Evolutionary conservation across 2,329 filamentous ascomycete species (phyloP), one percentile per base, ranked within the genome.

Genomic region (Ilyonectria sp.): DNA sequence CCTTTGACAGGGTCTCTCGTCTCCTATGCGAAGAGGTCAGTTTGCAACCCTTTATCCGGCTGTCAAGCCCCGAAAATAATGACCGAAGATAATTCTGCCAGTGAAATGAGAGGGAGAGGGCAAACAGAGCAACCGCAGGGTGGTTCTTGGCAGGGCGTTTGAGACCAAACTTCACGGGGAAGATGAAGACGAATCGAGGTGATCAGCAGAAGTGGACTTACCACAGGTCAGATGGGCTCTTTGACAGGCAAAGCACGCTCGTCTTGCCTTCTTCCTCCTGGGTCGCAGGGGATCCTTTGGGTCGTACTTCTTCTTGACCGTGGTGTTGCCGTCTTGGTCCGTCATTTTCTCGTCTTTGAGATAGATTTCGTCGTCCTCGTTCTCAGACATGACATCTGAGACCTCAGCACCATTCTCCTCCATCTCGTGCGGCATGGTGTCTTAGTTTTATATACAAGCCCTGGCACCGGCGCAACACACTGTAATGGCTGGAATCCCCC

Each of bases 231-330:
- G 86, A 88, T 99, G 96, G 70, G 96, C 96, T 82, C 95, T 89
- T 84, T 99, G 96, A 82, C 96, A 99, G 71, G 96, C 95, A 88
- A 93, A 97, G 82, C 96, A 99, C 65, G 96, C 96, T 80, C 96
- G 89, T 74, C 95, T 90, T 43, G 96, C 96, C 87, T 99, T 99
- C 86, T 98, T 99, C 77, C 96, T 90, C 74, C 95, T 88, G 19
- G 96, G 95, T 67, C 96, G 90, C 77, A 92, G 87, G 63, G 95
- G 95, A 80, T 99, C 96, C 82, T 98, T 98, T 63, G 94, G 90
- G 83, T 93, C 87, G 79, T 91, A 87, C 82, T 91, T 92, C 82
- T 92, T 93, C 82, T 90, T 90, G 65, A 84, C 80, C 75, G 88
- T 85, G 65, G 82, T 82, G 70, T 81, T 83, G 70, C 85, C 82